These are phyloP conservation scores for Annulohypoxylon maeteangense DNA, from an alignment of 495 filamentous ascomycete species.

Conservation along the genomic window DNA sequence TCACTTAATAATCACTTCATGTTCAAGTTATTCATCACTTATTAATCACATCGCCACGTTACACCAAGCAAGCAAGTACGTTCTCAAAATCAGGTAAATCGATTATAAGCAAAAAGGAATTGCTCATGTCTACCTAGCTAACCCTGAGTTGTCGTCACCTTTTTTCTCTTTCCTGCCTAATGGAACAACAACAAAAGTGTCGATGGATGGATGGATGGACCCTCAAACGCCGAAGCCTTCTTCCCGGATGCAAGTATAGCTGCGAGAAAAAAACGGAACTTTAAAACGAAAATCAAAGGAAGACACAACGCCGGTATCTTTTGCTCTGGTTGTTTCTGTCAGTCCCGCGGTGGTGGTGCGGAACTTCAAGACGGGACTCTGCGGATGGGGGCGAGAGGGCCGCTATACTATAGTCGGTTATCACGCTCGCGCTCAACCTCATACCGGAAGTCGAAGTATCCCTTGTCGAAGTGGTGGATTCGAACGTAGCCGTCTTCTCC, in stretches of 20 bases:
- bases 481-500: constrained; percentile 99
- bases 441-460: constrained; percentile 98
- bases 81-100: constrained; percentile 38
- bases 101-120: constrained; percentile 39
- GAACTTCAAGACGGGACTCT: not conserved
- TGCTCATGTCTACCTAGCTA: constrained; percentile 25
- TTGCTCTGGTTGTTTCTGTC: not conserved
- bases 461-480: constrained; percentile 97
- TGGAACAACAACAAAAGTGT: constrained; percentile 26
- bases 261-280: constrained; percentile 23
- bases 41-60: not conserved
- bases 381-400: not conserved
- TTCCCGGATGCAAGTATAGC: constrained; percentile 45
- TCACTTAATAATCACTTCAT: no score
- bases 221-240: constrained; percentile 46
- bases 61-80: not conserved
- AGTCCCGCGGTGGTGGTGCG: not conserved
- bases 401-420: constrained; percentile 44
- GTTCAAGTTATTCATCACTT: no score
- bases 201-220: constrained; percentile 22
- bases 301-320: constrained; percentile 38
- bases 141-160: constrained; percentile 27
- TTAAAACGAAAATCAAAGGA: not conserved
- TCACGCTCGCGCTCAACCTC: constrained; percentile 85
- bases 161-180: constrained; percentile 40